phyloP scores from a whole-genome alignment of 2,329 filamentous ascomycete species.

The Aspergillus phoenicis region DNA sequence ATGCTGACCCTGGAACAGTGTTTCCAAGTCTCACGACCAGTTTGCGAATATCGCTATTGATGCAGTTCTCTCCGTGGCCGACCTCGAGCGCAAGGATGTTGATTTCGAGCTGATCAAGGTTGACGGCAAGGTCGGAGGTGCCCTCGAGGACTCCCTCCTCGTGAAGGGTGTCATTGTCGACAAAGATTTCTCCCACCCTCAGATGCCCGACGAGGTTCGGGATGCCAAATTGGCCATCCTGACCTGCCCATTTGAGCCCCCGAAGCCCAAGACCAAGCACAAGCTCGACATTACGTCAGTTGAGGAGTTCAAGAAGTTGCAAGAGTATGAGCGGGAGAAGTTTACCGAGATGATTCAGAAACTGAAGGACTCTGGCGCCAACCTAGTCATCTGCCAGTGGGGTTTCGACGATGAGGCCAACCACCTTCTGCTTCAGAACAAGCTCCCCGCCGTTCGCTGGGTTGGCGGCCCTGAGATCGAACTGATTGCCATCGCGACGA shows the following conservation, averaged over 20 bases:
- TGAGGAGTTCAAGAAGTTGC: slow-evolving; percentile 97
- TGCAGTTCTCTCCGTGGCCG: slow-evolving; percentile 92
- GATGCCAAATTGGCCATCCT: slow-evolving; percentile 98
- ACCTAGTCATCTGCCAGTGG: slow-evolving; percentile 98
- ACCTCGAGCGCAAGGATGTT: slow-evolving; percentile 93
- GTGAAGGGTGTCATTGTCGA: slow-evolving; percentile 98
- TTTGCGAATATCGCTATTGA: slow-evolving; percentile 97
- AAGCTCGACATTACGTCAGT: slow-evolving; percentile 97
- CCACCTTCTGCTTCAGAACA: slow-evolving; percentile 92
- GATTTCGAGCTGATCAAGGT: slow-evolving; percentile 99
- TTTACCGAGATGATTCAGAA: slow-evolving; percentile 98
- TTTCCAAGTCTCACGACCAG: slow-evolving; percentile 97
- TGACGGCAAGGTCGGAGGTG: slow-evolving; percentile 93
- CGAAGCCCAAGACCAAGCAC: slow-evolving; percentile 99
- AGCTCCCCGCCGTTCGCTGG: slow-evolving; percentile 94
- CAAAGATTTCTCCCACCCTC: slow-evolving; percentile 99
- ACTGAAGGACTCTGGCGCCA: slow-evolving; percentile 96
- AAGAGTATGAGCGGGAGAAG: slow-evolving; percentile 93
- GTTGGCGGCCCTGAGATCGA: slow-evolving; percentile 98
- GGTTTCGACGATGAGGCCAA: slow-evolving; percentile 99
- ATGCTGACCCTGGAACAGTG: slow-evolving; percentile 47
- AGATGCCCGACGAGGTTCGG: slow-evolving; percentile 94
- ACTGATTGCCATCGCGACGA: slow-evolving; percentile 96
- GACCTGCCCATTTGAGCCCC: slow-evolving; percentile 96
- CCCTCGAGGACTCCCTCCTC: slow-evolving; percentile 88